Evolutionary conservation across 1,284 basidiomycete genomes (phyloP).

Genomic region (Tetrapyrgos nigripes): DNA sequence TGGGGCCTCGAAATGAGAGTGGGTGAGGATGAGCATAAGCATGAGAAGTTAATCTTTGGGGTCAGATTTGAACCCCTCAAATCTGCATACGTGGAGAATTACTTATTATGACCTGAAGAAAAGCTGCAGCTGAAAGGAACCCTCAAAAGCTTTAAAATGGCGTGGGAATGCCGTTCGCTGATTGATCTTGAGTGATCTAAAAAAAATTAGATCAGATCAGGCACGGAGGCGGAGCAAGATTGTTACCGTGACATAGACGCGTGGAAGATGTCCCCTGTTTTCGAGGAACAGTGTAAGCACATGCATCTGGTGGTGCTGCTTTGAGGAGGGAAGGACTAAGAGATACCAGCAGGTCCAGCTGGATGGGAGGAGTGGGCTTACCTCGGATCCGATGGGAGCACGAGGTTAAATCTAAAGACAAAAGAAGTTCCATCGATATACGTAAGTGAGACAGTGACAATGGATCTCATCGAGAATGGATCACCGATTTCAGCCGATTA

Average conservation of each 20-base stretch:
- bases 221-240: conserved; percentile 1
- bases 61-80: no score
- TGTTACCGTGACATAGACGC: neutral
- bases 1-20: no score
- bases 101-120: no score
- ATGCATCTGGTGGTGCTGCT: no score
- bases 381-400: conserved; percentile 16
- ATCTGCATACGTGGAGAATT: no score
- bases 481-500: conserved; percentile 25
- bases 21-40: no score
- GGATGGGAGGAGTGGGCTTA: neutral
- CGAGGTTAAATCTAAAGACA: neutral
- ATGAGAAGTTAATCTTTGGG: no score
- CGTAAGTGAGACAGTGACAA: conserved; percentile 16
- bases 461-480: conserved; percentile 31
- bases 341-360: neutral
- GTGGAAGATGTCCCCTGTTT: conserved; percentile 2
- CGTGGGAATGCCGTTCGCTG: no score
- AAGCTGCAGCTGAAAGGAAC: no score
- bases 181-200: conserved; percentile 1
- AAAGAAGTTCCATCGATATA: conserved; percentile 1
- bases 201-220: conserved; percentile 16
- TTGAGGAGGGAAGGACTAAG: neutral
- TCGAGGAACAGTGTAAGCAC: neutral
- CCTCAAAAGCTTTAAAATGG: no score